These are phyloP conservation scores for Alternaria longipes DNA, from an alignment of 2,329 filamentous ascomycete species.

Conservation along the genomic window DNA sequence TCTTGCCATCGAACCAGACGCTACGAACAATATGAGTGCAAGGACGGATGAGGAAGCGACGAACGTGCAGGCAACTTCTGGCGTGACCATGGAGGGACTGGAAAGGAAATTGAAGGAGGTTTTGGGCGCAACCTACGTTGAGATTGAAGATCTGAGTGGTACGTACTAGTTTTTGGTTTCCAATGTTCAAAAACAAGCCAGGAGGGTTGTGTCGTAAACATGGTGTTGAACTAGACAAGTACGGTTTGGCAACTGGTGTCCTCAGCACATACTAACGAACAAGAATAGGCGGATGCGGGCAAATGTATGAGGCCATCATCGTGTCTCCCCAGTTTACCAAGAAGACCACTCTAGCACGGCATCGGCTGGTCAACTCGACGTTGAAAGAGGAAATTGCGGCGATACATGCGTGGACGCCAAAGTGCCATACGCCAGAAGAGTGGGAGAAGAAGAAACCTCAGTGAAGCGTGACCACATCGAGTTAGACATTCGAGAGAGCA, in stretches of 20 bases:
- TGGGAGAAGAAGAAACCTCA: conserved; percentile 73
- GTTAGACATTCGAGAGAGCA: neutral
- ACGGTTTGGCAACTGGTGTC: neutral
- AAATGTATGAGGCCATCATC: conserved; percentile 75
- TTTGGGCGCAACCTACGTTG: conserved; percentile 79
- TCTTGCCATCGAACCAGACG: conserved; percentile 30
- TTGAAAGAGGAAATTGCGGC: conserved; percentile 87
- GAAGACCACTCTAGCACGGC: conserved; percentile 78
- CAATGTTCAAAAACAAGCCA: neutral
- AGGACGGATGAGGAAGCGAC: conserved; percentile 53
- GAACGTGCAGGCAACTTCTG: conserved; percentile 64
- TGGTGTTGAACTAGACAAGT: neutral
- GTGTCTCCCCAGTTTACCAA: conserved; percentile 63
- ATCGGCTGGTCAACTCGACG: conserved; percentile 83
- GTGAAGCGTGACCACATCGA: conserved; percentile 11
- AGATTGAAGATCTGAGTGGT: conserved; percentile 94
- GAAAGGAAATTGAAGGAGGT: conserved; percentile 73
- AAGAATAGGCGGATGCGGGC: conserved; percentile 70
- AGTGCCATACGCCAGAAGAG: conserved; percentile 91
- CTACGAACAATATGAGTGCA: conserved; percentile 52
- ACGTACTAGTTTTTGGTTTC: conserved; percentile 45
- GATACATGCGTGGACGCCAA: conserved; percentile 95
- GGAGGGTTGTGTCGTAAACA: too few species aligned
- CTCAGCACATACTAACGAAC: conserved; percentile 25
- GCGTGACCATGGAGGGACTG: conserved; percentile 77